Evolutionary conservation across 768 basidiomycete species (phyloP), one percentile per base, ranked within the genome.

Genomic region (Podaxis sp.): DNA sequence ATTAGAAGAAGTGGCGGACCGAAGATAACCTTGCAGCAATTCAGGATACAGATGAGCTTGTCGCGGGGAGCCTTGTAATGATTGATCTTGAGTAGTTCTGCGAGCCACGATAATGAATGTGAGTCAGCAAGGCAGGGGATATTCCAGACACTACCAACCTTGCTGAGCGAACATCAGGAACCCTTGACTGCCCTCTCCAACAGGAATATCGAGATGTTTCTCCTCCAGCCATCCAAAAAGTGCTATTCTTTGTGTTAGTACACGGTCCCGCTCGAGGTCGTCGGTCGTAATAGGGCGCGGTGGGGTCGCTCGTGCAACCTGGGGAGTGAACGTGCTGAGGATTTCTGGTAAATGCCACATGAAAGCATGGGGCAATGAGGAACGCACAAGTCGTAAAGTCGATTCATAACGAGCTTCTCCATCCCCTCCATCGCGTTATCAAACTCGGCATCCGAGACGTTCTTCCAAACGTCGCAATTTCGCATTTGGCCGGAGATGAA

Each of bases 401-500:
- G 82, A 69, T 99, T 99, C 97, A 99, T 99, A 67, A 99, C 97
- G 6, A 99, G 84, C 75, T 99, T 99, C 81, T 99, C 97, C 94
- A 99, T 98, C 56, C 95, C 96, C 75, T 99, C 97, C 80, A 95
- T 85, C 0, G 95, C 94, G 69, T 96, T 96, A 58, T 99, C 97
- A 66, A 99, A 98, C 73, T 99, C 95, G 5, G 79, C 76, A 22
- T 93, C 88, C 2, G 87, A 81, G 1, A 84, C 84, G 63, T 87
- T 86, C 70, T 85, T 86, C 96, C 95, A 98, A 0, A 90, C 78
- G 22, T 95, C 94, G 30, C 83, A 82, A 63, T 87, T 86, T 22
- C 89, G 80, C 97, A 99, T 99, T 72, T 91, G 91, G 37, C 76
- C 80, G 0, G 90, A 80, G 68, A 99, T 98, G 72, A 99, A 99